Evolutionary conservation across 192 early-diverging fungal genomes (phyloP).

Genomic region (Coemansia sp.): DNA sequence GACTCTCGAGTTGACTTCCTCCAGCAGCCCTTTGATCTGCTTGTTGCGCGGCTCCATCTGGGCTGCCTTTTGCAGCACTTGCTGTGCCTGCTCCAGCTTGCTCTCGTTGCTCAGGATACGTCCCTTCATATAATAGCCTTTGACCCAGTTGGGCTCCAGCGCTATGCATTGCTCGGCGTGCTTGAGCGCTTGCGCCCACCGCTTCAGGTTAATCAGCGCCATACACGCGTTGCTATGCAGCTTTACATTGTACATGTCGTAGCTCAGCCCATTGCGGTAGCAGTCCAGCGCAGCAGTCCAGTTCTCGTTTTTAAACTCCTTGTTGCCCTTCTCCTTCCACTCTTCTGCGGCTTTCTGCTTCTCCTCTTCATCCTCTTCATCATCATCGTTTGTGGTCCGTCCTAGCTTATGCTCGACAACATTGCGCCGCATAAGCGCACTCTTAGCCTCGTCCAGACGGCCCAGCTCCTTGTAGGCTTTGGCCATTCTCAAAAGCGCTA

Average conservation of each 20-base stretch:
- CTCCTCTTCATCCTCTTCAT: conserved; percentile 6
- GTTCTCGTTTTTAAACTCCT: conserved; percentile 45
- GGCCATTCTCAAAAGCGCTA: conserved; percentile 55
- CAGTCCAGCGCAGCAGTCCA: conserved; percentile 44
- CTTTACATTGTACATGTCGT: conserved; percentile 51
- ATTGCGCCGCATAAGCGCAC: conserved; percentile 50
- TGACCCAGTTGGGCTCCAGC: conserved; percentile 51
- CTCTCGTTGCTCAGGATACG: conserved; percentile 46
- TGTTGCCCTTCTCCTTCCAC: conserved; percentile 53
- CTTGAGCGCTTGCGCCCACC: conserved; percentile 49
- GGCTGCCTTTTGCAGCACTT: conserved; percentile 30
- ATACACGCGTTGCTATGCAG: conserved; percentile 52
- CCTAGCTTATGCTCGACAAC: conserved; percentile 53
- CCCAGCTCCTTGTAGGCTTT: conserved; percentile 55
- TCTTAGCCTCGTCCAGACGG: conserved; percentile 43
- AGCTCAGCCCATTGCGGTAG: conserved; percentile 46
- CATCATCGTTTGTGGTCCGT: conserved; percentile 14
- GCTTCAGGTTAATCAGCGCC: conserved; percentile 47
- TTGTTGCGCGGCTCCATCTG: conserved; percentile 38
- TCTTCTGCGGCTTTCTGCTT: conserved; percentile 30
- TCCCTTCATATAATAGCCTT: conserved; percentile 55
- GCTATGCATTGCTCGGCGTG: conserved; percentile 56
- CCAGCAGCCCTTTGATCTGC: conserved; percentile 37
- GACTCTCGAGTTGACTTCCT: conserved; percentile 46
- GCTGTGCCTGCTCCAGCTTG: conserved; percentile 45